phyloP scores from a whole-genome alignment of 1,284 basidiomycete species.

The Rhodotorula sp. region DNA sequence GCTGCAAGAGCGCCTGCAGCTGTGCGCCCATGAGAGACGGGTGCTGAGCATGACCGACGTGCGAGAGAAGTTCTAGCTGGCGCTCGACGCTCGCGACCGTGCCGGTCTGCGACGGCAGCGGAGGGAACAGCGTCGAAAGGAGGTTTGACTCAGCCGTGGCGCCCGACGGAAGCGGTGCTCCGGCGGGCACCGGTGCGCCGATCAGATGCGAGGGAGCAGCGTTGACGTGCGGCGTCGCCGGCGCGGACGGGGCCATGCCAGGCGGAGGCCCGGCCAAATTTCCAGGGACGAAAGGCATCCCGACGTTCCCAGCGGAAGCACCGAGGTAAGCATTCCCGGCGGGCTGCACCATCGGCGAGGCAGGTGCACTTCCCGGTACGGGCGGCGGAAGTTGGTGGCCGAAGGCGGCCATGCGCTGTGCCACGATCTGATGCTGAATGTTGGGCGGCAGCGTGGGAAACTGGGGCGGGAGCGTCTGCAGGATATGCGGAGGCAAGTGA shows the following conservation, averaged over 20 bases:
- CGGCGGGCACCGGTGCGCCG: conserved; percentile 4
- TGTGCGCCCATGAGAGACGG: conserved; percentile 35
- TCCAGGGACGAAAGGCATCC: too few relatives aligned
- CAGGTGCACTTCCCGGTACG: neutral
- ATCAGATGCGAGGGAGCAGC: conserved; percentile 20
- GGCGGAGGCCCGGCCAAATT: neutral
- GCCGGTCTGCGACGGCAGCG: conserved; percentile 20
- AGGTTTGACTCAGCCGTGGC: conserved; percentile 3
- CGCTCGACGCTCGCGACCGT: conserved; percentile 28
- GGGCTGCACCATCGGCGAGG: neutral
- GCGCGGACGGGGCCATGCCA: conserved; percentile 7
- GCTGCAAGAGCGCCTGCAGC: conserved; percentile 33
- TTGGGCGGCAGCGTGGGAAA: conserved; percentile 8
- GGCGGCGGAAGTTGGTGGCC: conserved; percentile 42
- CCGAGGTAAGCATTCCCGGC: too few relatives aligned
- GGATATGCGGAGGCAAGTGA: conserved; percentile 3
- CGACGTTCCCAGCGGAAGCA: too few relatives aligned
- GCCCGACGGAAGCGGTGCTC: neutral
- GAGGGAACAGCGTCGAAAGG: conserved; percentile 37
- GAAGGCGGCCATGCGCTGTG: conserved; percentile 6
- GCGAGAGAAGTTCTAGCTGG: conserved; percentile 21
- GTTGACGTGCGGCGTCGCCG: conserved; percentile 1
- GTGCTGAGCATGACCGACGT: conserved; percentile 32
- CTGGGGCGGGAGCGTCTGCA: conserved; percentile 12
- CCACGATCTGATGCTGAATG: conserved; percentile 13